phyloP scores from a whole-genome alignment of 495 filamentous ascomycete genomes.

The Chaetomidium leptoderma region DNA sequence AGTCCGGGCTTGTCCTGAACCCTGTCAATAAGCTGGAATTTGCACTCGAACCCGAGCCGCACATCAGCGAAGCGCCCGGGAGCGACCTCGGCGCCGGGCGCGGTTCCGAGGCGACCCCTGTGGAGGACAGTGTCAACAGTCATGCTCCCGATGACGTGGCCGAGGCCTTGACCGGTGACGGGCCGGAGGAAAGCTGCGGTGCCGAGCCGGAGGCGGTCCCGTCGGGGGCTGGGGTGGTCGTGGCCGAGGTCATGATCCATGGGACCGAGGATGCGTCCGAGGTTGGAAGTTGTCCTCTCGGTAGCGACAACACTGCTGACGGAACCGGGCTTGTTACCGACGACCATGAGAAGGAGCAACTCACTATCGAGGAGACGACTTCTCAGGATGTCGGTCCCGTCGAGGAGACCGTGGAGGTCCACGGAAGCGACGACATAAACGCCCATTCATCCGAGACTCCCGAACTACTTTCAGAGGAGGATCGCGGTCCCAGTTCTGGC shows the following conservation, averaged over 20 bases:
- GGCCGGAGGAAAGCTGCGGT: neutral
- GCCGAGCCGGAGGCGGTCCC: neutral
- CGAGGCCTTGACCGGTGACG: neutral
- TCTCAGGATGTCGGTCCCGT: neutral
- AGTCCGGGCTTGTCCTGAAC: neutral
- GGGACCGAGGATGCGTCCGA: conserved; percentile 8
- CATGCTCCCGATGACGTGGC: neutral
- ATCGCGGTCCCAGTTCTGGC: neutral
- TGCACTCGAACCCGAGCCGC: neutral
- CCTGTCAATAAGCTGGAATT: neutral
- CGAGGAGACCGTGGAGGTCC: neutral
- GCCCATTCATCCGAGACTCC: neutral
- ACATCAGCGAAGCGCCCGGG: conserved; percentile 12
- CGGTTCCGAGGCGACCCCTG: conserved; percentile 11
- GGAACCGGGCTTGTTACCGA: neutral
- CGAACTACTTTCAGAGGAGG: neutral
- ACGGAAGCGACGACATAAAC: neutral
- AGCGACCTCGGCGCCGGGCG: conserved; percentile 19
- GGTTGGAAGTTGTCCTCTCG: neutral
- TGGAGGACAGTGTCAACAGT: neutral
- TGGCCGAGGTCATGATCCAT: neutral
- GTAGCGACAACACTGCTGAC: neutral
- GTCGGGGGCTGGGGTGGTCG: neutral
- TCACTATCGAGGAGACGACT: neutral
- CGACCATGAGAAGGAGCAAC: neutral